Conservation (phyloP, 2,329 filamentous ascomycete genomes). For the Stemphylium beticola region DNA sequence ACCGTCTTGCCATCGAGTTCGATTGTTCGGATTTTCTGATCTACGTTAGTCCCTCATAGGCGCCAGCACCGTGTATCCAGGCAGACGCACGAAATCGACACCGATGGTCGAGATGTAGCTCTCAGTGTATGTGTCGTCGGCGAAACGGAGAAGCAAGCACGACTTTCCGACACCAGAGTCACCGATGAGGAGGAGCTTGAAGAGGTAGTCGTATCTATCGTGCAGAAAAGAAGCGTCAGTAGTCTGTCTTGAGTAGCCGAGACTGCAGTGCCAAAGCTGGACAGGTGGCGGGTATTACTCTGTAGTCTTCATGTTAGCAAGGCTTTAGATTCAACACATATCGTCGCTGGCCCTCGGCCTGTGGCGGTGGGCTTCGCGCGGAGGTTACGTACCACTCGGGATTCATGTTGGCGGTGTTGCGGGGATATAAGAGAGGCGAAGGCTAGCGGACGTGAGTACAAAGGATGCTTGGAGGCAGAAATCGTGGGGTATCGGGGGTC, state of each 20-base stretch:
- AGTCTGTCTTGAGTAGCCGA: constrained; percentile 10
- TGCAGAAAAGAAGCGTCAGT: constrained; percentile 27
- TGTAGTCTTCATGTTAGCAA: constrained; percentile 35
- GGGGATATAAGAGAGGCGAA: constrained; percentile 12
- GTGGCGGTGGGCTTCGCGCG: constrained; percentile 41
- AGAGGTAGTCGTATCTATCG: constrained; percentile 98
- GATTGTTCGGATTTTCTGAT: constrained; percentile 98
- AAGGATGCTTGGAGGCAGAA: constrained; percentile 15
- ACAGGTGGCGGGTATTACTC: constrained; percentile 26
- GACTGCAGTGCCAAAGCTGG: constrained; percentile 6
- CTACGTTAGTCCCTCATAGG: constrained; percentile 31
- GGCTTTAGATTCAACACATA: constrained; percentile 9
- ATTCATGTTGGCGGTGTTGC: constrained; percentile 71
- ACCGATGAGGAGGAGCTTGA: constrained; percentile 99
- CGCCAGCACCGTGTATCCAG: constrained; percentile 41
- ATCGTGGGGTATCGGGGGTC: constrained; percentile 33
- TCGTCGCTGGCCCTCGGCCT: constrained; percentile 17
- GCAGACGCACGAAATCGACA: constrained; percentile 75
- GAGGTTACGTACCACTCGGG: constrained; percentile 80
- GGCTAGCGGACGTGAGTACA: constrained; percentile 18
- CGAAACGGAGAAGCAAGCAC: constrained; percentile 95
- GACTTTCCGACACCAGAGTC: constrained; percentile 99
- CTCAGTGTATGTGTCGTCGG: constrained; percentile 90
- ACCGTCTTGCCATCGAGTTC: constrained; percentile 99
- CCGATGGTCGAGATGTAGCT: constrained; percentile 99